These are phyloP conservation scores for Pestalotiopsis sp. DNA, from an alignment of 2,329 filamentous ascomycete species.

Conservation along the genomic window DNA sequence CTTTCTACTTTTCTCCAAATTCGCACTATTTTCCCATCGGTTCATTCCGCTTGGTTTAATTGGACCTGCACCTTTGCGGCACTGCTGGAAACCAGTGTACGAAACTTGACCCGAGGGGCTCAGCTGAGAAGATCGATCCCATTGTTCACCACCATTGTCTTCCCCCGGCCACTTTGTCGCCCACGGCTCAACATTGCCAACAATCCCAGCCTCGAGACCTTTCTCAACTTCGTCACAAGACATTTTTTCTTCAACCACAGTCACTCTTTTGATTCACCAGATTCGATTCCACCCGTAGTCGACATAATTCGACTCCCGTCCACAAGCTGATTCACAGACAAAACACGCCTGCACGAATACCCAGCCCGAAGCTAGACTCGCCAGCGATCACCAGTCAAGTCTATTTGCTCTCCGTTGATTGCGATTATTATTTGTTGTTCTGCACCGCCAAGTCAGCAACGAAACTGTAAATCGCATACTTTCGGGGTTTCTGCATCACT, in stretches of 20 bases:
- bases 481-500: background rate
- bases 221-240: background rate
- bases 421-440: background rate
- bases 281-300: background rate
- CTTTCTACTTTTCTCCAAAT: background rate
- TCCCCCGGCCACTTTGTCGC: background rate
- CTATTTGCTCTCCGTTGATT: background rate
- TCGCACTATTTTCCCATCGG: background rate
- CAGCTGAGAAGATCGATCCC: background rate
- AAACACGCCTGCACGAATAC: background rate
- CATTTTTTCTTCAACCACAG: background rate
- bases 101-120: background rate
- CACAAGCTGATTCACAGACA: background rate
- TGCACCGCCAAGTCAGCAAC: background rate
- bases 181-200: background rate
- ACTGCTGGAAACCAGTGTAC: conserved; percentile 12
- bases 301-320: background rate
- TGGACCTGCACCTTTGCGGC: background rate
- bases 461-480: background rate
- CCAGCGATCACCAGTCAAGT: background rate
- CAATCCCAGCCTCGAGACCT: conserved; percentile 1
- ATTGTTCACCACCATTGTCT: conserved; percentile 6
- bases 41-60: conserved; percentile 1
- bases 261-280: conserved; percentile 13
- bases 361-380: background rate